Base-by-base conservation (phyloP, 306 rosid genomes). In the Delonix regia region DNA sequence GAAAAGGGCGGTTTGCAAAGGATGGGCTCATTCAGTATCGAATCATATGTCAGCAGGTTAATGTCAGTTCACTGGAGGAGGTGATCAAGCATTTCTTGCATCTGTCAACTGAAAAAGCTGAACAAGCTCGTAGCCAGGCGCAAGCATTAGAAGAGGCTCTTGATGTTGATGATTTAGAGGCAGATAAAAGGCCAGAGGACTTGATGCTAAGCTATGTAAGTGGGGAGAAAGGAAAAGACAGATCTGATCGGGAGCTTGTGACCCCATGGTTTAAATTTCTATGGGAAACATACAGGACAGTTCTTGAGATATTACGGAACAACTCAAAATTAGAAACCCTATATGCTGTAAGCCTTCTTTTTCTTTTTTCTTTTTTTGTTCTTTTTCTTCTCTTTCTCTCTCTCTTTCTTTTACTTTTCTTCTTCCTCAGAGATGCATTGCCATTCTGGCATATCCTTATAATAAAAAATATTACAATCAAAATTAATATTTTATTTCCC, bases 261-360 rank as follows among this genome's bases (percentile, higher is more conserved):
- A 96, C 99, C 7, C 99, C 98, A 0, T 96, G 99, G 99, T 96
- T 96, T 82, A 96, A 96, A 62, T 96, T 96, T 82, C 81, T 96
- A 0, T 96, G 99, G 99, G 99, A 96, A 82, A 96, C 99, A 7
- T 96, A 96, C 73, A 79, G 99, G 78, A 96, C 99, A 0, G 98
- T 96, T 85, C 99, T 96, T 22, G 99, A 96, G 49, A 93, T 96
- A 65, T 60, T 96, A n/a, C 82, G 99, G 33, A 96, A 96, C 85
- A 96, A 96, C 86, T 96, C 99, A 2, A 96, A 96, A 78, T 61
- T 96, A 85, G 99, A 96, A 85, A 92, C 97, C 14, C 87, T 96
- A 21, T 96, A 96, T 81, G 99, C 99, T 81, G 99, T 96, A 87
- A 63, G 64, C 27, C 4, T 18, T 22, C 36, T 83, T 75, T 24